Evolutionary conservation across 805 yeast genomes (phyloP).

Genomic region (Hanseniaspora hatyaiensis): DNA sequence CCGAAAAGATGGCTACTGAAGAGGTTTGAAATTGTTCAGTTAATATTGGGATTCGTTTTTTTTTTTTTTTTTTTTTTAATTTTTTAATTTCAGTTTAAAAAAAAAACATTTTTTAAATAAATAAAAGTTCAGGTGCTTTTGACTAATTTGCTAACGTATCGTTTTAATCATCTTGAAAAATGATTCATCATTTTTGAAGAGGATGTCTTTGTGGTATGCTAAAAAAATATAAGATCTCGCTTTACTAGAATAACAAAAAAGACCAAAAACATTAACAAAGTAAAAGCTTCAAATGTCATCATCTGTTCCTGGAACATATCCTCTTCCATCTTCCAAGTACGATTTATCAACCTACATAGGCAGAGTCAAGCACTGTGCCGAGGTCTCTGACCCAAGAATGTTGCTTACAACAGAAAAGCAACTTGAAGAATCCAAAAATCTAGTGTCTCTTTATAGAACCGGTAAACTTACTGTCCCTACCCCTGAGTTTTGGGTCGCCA

Average conservation of each 20-base stretch:
- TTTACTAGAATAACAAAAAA: no score
- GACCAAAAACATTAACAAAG: no score
- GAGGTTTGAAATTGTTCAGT: no score
- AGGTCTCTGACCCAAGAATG: constrained; percentile 85
- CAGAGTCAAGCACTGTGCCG: constrained; percentile 87
- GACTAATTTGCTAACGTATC: no score
- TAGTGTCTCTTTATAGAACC: constrained; percentile 60
- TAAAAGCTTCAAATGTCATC: constrained; percentile 92
- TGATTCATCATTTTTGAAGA: no score
- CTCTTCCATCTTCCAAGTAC: constrained; percentile 67
- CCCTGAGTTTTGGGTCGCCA: constrained; percentile 80
- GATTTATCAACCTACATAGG: constrained; percentile 83
- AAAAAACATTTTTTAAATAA: no score
- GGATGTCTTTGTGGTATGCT: no score
- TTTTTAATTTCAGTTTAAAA: no score
- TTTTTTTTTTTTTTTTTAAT: background rate
- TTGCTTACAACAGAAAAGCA: constrained; percentile 57
- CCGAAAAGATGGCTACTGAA: background rate
- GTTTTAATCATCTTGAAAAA: no score
- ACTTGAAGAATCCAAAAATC: constrained; percentile 49
- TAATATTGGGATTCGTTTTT: no score
- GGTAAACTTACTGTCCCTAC: constrained; percentile 56
- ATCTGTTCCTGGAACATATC: constrained; percentile 68
- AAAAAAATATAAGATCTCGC: no score
- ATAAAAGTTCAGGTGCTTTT: no score